Percentiles rank a stretch among this genome's conserved stretches.
Conservation (phyloP, 2,329 filamentous ascomycete genomes). For the Drechslera avenae region DNA sequence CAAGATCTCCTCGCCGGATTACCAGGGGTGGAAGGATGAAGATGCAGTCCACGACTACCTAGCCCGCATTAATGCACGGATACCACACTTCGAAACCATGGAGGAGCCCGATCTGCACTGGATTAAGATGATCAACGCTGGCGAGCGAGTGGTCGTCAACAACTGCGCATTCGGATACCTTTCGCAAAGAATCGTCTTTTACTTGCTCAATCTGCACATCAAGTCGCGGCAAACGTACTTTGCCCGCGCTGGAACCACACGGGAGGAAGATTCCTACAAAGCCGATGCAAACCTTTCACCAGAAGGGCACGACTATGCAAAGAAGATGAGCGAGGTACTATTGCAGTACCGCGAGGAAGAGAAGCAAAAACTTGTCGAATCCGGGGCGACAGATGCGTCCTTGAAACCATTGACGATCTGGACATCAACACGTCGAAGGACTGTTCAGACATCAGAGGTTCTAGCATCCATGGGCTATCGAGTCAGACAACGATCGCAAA, state of each 20-base stretch:
- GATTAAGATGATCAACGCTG: constrained; percentile 99
- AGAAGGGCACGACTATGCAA: constrained; percentile 79
- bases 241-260: constrained; percentile 80
- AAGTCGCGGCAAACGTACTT: constrained; percentile 95
- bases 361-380: constrained; percentile 68
- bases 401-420: constrained; percentile 85
- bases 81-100: constrained; percentile 97
- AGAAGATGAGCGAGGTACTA: constrained; percentile 71
- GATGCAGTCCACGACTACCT: constrained; percentile 93
- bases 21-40: constrained; percentile 87
- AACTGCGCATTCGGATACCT: constrained; percentile 97
- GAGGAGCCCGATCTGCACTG: constrained; percentile 91
- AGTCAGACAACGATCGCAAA: constrained; percentile 88
- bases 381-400: constrained; percentile 69
- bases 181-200: constrained; percentile 96
- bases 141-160: constrained; percentile 91
- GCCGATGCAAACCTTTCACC: constrained; percentile 83
- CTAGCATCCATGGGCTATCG: constrained; percentile 81
- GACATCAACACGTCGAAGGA: constrained; percentile 90
- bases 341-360: constrained; percentile 84
- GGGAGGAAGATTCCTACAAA: constrained; percentile 91
- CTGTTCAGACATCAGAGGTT: constrained; percentile 85
- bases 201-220: constrained; percentile 95
- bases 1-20: constrained; percentile 98
- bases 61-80: constrained; percentile 85